phyloP scores from a whole-genome alignment of 208 protist species.

The Leishmania tropica region DNA sequence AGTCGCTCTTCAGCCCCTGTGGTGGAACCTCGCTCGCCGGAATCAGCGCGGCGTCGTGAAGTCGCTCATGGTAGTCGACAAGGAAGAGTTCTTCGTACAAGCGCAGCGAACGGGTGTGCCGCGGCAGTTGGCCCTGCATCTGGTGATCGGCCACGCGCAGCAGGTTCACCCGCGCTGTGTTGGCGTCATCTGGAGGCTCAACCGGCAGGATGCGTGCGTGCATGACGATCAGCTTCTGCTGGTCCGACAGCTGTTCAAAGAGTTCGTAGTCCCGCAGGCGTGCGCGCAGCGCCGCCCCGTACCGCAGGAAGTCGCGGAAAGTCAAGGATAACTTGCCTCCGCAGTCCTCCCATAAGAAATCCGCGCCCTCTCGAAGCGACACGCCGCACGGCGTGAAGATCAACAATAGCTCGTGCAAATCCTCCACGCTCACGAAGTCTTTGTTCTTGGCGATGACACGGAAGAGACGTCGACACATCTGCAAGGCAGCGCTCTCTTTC shows the following conservation, averaged over 20 bases:
- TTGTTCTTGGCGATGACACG: constrained; percentile 44
- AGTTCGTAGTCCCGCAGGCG: constrained; percentile 59
- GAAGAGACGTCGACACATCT: constrained; percentile 45
- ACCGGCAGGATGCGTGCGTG: constrained; percentile 49
- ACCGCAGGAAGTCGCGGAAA: constrained; percentile 58
- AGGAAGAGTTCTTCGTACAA: constrained; percentile 79
- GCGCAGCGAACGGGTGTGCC: constrained; percentile 34
- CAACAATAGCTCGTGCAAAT: constrained; percentile 65
- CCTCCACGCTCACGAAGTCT: constrained; percentile 41
- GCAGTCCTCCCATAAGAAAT: constrained; percentile 79
- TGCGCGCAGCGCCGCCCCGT: constrained; percentile 47
- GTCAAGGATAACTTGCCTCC: constrained; percentile 48
- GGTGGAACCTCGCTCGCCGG: constrained; percentile 29
- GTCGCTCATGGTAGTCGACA: constrained; percentile 49
- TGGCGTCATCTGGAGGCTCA: constrained; percentile 14
- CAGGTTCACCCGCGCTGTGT: constrained; percentile 34
- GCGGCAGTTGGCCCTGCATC: constrained; percentile 11
- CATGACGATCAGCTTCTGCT: constrained; percentile 50
- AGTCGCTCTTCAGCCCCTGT: constrained; percentile 18
- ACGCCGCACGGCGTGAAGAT: constrained; percentile 66
- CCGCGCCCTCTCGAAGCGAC: constrained; percentile 50
- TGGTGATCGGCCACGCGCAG: constrained; percentile 42
- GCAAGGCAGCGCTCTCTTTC: constrained; percentile 10
- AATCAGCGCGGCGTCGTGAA: constrained; percentile 41
- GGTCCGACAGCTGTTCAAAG: constrained; percentile 46